Conservation (phyloP, 257 asterid species). For the Penstemon davidsonii region DNA sequence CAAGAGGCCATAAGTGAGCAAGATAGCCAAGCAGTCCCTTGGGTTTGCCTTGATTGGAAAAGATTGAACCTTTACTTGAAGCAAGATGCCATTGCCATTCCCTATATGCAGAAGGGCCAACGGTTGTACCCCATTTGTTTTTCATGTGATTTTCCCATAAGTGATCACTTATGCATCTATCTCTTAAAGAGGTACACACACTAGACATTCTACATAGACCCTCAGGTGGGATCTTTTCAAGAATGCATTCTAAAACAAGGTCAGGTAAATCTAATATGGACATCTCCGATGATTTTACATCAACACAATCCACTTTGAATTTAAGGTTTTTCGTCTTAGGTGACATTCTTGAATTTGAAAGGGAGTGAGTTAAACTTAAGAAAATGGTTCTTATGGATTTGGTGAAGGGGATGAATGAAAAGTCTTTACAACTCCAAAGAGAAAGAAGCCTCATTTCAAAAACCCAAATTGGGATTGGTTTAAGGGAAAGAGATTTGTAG, state of each 20-base stretch:
- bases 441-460: constrained; percentile 66
- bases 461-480: constrained; percentile 66
- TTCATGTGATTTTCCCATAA: constrained; percentile 69
- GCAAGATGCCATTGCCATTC: constrained; percentile 56
- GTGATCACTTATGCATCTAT: constrained; percentile 60
- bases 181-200: constrained; percentile 59
- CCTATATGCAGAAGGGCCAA: constrained; percentile 54
- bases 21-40: constrained; percentile 42
- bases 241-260: constrained; percentile 72
- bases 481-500: constrained; percentile 56
- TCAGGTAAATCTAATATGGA: constrained; percentile 78
- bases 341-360: constrained; percentile 35
- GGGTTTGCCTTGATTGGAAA: constrained; percentile 46
- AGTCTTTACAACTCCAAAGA: constrained; percentile 54
- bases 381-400: constrained; percentile 35
- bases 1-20: constrained; percentile 50
- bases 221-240: constrained; percentile 75
- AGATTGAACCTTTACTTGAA: constrained; percentile 50
- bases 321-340: constrained; percentile 32
- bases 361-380: constrained; percentile 21
- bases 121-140: constrained; percentile 64
- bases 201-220: constrained; percentile 67
- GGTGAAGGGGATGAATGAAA: constrained; percentile 33
- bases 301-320: constrained; percentile 35
- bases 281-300: constrained; percentile 29